phyloP scores from a whole-genome alignment of 805 yeast genomes.

The Saturnispora hagleri region DNA sequence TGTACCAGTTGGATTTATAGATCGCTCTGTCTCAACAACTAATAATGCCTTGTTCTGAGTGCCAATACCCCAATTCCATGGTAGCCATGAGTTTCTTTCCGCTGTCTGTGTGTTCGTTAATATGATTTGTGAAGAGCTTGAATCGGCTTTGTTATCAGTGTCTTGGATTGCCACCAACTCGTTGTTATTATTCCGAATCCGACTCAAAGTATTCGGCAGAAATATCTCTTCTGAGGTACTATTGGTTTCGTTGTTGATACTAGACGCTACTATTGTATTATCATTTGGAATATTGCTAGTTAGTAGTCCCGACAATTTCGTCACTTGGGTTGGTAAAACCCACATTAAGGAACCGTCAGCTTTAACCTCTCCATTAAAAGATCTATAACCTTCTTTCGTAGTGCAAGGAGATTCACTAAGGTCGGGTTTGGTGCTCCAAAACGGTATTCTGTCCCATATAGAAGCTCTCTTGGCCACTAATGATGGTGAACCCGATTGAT shows the following conservation, averaged over 20 bases:
- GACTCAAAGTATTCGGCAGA: constrained; percentile 3
- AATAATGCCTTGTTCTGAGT: constrained; percentile 11
- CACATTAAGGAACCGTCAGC: neutral
- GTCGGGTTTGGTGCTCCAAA: neutral
- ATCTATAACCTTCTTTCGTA: neutral
- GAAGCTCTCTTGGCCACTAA: neutral
- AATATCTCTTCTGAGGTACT: neutral
- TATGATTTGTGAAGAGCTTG: neutral
- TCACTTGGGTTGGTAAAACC: neutral
- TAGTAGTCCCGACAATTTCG: neutral
- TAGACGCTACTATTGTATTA: neutral
- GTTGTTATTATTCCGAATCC: neutral
- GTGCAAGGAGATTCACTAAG: neutral
- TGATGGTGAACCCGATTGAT: neutral
- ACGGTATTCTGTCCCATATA: neutral
- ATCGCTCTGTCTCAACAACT: constrained; percentile 5
- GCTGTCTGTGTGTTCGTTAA: neutral
- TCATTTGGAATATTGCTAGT: neutral
- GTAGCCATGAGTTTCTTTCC: neutral
- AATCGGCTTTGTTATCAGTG: neutral
- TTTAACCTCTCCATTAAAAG: neutral
- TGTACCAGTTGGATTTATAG: neutral
- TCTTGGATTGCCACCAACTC: neutral
- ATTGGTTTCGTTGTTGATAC: neutral
- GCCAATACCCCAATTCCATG: neutral